A percentile compares a stretch with the other conserved stretches of the same genome.
Evolutionary conservation across 2,329 filamentous ascomycete genomes (phyloP).

Genomic region (Penicillium sp.): DNA sequence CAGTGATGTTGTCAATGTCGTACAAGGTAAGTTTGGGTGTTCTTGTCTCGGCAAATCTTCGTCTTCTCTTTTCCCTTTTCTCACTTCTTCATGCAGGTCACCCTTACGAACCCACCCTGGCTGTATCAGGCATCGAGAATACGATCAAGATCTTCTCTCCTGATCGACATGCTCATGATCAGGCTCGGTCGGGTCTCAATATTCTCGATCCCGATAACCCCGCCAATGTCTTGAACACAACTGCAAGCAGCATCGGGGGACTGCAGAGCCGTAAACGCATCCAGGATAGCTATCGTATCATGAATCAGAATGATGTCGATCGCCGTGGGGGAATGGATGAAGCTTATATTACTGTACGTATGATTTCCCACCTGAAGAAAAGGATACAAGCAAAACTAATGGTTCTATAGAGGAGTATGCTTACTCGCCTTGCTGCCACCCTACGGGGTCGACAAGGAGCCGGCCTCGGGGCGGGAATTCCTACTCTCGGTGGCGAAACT

Average conservation of each 20-base stretch:
- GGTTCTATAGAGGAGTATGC: conserved; percentile 49
- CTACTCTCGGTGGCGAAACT: conserved; percentile 29
- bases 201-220: conserved; percentile 54
- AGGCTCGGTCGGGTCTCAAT: conserved; percentile 62
- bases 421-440: conserved; percentile 49
- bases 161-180: conserved; percentile 60
- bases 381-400: background rate
- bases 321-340: conserved; percentile 62
- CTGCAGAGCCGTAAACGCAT: conserved; percentile 62
- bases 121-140: conserved; percentile 69
- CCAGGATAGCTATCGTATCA: conserved; percentile 65
- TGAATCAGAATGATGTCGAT: conserved; percentile 64
- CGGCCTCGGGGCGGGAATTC: conserved; percentile 26
- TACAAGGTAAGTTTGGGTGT: conserved; percentile 55
- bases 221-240: conserved; percentile 38
- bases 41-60: background rate
- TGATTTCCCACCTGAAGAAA: too few relatives aligned
- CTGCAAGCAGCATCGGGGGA: conserved; percentile 42
- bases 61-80: background rate
- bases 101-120: conserved; percentile 69
- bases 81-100: conserved; percentile 52
- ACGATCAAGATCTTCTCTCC: conserved; percentile 72
- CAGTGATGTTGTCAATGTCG: conserved; percentile 71
- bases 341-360: conserved; percentile 59
- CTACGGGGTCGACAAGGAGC: conserved; percentile 43